Evolutionary conservation across 257 asterid species (phyloP).

Genomic region (Echites panduratus): DNA sequence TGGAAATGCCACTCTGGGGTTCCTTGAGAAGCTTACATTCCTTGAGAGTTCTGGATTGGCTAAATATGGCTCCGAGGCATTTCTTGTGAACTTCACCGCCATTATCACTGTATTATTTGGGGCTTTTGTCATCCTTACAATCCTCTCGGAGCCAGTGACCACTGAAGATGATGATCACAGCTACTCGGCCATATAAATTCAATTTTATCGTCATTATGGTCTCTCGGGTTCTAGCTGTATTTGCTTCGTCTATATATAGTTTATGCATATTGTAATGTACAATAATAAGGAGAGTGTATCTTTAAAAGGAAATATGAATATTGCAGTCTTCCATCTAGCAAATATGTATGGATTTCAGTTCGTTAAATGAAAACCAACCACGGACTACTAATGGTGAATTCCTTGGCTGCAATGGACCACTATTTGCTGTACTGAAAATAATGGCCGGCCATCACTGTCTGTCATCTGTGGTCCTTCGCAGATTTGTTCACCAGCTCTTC

Average conservation of each 20-base stretch:
- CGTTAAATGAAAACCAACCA: background rate
- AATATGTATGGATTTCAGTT: background rate
- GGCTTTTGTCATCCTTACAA: constrained; percentile 63
- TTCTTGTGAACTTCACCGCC: constrained; percentile 89
- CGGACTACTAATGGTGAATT: background rate
- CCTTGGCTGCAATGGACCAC: background rate
- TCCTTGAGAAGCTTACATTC: constrained; percentile 91
- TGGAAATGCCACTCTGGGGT: constrained; percentile 63
- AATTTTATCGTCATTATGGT: background rate
- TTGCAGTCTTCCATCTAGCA: background rate
- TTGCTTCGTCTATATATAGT: background rate
- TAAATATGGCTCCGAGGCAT: constrained; percentile 83
- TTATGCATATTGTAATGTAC: background rate
- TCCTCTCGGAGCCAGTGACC: constrained; percentile 44
- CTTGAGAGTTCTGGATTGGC: constrained; percentile 59
- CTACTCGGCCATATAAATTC: constrained; percentile 36
- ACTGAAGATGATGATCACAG: constrained; percentile 57
- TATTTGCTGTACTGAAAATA: background rate
- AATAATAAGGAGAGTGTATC: background rate
- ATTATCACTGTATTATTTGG: constrained; percentile 70
- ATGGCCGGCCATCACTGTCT: background rate
- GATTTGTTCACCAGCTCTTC: background rate
- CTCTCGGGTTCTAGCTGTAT: background rate
- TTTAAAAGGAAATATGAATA: background rate
- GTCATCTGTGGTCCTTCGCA: background rate